These are phyloP conservation scores for Mortierella sp. DNA, from an alignment of 371 early-diverging fungal species.

Conservation along the genomic window DNA sequence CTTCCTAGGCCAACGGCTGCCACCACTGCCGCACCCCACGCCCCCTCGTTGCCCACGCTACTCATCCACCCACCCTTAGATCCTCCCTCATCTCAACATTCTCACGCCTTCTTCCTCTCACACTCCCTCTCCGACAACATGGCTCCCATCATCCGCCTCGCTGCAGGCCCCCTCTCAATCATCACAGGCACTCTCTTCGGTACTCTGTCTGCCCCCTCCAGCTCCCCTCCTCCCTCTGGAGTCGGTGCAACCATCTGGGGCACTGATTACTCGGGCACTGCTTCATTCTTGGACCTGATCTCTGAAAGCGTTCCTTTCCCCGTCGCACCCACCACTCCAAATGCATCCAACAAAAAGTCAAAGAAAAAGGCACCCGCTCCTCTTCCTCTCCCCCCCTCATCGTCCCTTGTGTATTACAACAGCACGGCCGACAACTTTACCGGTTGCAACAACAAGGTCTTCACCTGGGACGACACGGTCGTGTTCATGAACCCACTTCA, in stretches of 20 bases:
- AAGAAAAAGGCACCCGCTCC: neutral
- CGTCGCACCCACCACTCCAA: neutral
- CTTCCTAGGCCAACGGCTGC: too few relatives aligned
- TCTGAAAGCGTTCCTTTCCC: slow-evolving; percentile 6
- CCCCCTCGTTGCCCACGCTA: too few relatives aligned
- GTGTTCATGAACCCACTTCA: slow-evolving; percentile 48
- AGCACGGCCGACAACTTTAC: slow-evolving; percentile 12
- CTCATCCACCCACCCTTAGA: too few relatives aligned
- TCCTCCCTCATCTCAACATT: too few relatives aligned
- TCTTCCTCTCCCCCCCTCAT: neutral
- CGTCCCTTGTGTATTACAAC: slow-evolving; percentile 29
- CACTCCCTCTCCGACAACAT: slow-evolving; percentile 3
- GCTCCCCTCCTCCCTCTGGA: slow-evolving; percentile 36
- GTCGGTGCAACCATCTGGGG: slow-evolving; percentile 34
- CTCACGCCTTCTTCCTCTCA: too few relatives aligned
- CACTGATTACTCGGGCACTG: slow-evolving; percentile 30
- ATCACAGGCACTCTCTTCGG: slow-evolving; percentile 41
- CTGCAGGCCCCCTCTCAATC: slow-evolving; percentile 36
- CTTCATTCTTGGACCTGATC: slow-evolving; percentile 32
- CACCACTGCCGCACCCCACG: too few relatives aligned
- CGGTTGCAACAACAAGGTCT: slow-evolving; percentile 36
- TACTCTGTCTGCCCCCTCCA: slow-evolving; percentile 33
- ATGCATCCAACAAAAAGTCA: neutral
- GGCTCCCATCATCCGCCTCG: slow-evolving; percentile 46
- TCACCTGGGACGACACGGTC: slow-evolving; percentile 24